Evolutionary conservation across 495 filamentous ascomycete genomes (phyloP), one percentile per base, ranked within the genome.

Genomic region (Elasticomyces elasticus): DNA sequence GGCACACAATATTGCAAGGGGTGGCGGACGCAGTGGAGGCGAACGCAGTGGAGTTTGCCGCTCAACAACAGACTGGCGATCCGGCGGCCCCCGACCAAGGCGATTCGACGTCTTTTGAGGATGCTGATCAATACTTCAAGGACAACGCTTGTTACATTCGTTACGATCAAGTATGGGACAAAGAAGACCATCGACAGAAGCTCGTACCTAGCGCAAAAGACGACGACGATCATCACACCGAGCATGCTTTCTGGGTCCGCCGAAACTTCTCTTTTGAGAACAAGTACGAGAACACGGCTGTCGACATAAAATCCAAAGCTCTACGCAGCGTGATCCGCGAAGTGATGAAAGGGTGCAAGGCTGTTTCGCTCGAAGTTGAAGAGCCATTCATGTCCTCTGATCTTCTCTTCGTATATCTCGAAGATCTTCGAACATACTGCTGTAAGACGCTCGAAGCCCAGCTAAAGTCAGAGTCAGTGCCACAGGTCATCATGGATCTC

Each of bases 231-330:
- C 83, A 92, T 59, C 94, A 87, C 65, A 83, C 90, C 59, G 79
- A 90, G 54, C 92, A 85, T 64, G 76, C 90, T 41, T 95, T 95
- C 70, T 88, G 86, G 27, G 86, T 94, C 11, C 80, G 89, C 37
- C 81, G 89, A 51, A 84, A 80, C 47, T 94, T 94, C 63, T 82
- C 89, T 64, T 91, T 84, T 82, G 85, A 95, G 62, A 86, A 88
- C 59, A 90, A 90, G 63, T 90, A 89, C 64, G 71, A 78, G 54
- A 76, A 82, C 26, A 92, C 87, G 0, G 73, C 83, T 23, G 79
- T 95, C 31, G 87, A 94, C 61, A 86, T 95, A 68, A 94, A 94
- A 69, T 90, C 86, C 57, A 86, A 86, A 57, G 71, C 77, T 49
- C 75, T 95, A 3, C 83, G 82, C 10, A 82, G 88, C 52, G 81